Evolutionary conservation across 2,329 filamentous ascomycete species (phyloP).

Genomic region (Ophiosphaerella herpotricha): DNA sequence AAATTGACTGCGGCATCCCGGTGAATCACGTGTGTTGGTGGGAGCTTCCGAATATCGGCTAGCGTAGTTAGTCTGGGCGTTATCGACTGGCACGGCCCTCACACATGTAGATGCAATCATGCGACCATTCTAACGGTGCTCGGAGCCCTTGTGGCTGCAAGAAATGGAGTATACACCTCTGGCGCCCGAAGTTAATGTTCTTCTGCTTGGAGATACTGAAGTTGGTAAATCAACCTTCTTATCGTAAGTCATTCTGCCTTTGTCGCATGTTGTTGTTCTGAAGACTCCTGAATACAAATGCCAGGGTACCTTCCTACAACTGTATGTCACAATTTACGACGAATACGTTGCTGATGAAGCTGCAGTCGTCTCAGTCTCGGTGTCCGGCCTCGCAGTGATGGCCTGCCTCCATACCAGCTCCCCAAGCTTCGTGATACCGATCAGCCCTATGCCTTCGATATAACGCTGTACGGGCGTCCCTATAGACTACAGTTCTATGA

Average conservation of each 20-base stretch:
- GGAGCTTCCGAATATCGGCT: too few relatives aligned
- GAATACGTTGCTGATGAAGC: not conserved
- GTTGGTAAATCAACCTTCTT: slow-evolving; percentile 68
- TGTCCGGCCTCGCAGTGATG: slow-evolving; percentile 28
- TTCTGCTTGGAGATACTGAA: slow-evolving; percentile 63
- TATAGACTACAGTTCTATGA: slow-evolving; percentile 63
- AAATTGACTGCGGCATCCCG: too few relatives aligned
- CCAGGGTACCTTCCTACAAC: not conserved
- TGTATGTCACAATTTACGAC: not conserved
- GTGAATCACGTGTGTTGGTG: too few relatives aligned
- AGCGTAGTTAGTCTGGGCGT: too few relatives aligned
- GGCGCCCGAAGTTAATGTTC: slow-evolving; percentile 48
- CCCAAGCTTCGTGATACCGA: slow-evolving; percentile 58
- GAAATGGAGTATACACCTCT: slow-evolving; percentile 25
- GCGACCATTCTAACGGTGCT: slow-evolving; percentile 9
- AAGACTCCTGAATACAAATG: not conserved
- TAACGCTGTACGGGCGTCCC: slow-evolving; percentile 59
- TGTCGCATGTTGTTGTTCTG: not conserved
- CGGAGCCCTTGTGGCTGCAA: not conserved
- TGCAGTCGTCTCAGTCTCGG: slow-evolving; percentile 39
- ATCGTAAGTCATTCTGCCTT: slow-evolving; percentile 54
- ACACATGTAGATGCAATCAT: slow-evolving; percentile 12
- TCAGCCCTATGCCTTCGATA: slow-evolving; percentile 64
- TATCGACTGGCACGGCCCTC: too few relatives aligned
- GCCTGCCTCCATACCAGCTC: slow-evolving; percentile 43